Conservation (phyloP, 345 rosid genomes). For the Clausena lansium region DNA sequence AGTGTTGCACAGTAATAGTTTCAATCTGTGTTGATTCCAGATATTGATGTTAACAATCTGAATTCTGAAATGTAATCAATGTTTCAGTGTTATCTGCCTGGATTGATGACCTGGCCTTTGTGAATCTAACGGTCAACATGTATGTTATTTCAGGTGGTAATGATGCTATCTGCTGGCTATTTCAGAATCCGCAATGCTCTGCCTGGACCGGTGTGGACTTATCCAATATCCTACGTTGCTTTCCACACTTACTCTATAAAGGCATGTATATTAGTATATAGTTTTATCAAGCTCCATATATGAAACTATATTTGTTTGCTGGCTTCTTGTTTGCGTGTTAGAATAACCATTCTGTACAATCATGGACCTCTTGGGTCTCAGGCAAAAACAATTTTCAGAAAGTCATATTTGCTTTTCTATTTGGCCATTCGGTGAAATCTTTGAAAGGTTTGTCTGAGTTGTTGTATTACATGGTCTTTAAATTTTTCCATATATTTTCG, state of each 20-base stretch:
- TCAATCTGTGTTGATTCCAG: background rate
- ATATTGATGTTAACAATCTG: background rate
- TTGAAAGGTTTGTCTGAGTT: background rate
- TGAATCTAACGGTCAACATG: slow-evolving; percentile 6
- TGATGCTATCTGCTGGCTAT: slow-evolving; percentile 98
- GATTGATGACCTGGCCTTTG: background rate
- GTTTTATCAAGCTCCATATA: background rate
- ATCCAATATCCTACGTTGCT: slow-evolving; percentile 84
- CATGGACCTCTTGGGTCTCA: background rate
- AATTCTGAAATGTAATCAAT: background rate
- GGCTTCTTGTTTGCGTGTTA: background rate
- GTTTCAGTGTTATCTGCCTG: background rate
- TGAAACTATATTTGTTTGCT: background rate
- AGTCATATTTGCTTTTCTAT: background rate
- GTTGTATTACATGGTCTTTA: background rate
- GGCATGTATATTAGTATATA: slow-evolving; percentile 39
- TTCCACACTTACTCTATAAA: slow-evolving; percentile 89
- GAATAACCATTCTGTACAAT: background rate
- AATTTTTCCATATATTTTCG: background rate
- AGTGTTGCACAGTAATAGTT: background rate
- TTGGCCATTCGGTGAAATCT: background rate
- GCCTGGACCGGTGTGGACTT: slow-evolving; percentile 84
- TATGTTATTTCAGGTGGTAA: slow-evolving; percentile 62
- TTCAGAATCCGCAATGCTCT: slow-evolving; percentile 79
- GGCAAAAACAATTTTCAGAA: background rate